phyloP scores from a whole-genome alignment of 2,329 filamentous ascomycete genomes.

The Beauveria caledonica region DNA sequence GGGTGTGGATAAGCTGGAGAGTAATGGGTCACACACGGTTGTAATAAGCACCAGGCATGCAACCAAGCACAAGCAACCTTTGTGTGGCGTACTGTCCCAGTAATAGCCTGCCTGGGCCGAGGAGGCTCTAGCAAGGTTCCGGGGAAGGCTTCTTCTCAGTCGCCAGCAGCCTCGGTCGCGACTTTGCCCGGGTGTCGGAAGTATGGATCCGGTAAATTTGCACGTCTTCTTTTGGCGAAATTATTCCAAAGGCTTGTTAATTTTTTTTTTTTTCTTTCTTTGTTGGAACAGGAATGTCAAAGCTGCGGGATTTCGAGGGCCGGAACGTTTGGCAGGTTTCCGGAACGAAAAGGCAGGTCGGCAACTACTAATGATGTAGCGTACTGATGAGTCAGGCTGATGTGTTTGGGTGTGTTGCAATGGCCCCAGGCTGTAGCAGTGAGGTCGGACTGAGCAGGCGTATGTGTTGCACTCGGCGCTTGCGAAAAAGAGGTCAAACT shows the following conservation, averaged over 20 bases:
- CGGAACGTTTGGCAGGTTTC: not conserved
- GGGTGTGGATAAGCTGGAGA: conserved; percentile 1
- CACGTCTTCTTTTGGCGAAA: not conserved
- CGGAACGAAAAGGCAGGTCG: not conserved
- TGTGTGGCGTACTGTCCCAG: not conserved
- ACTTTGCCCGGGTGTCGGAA: conserved; percentile 3
- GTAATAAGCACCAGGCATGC: conserved; percentile 3
- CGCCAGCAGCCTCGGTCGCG: conserved; percentile 1
- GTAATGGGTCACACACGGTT: not conserved
- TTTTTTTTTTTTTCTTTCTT: not conserved
- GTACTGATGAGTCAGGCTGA: conserved; percentile 10
- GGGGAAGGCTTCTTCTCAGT: not conserved
- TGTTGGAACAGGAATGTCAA: not conserved
- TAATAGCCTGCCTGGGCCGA: conserved; percentile 4
- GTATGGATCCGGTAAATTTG: conserved; percentile 5
- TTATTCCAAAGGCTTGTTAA: not conserved
- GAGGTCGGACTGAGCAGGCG: not conserved
- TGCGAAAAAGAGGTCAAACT: not conserved
- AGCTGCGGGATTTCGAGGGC: not conserved
- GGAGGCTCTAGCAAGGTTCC: not conserved
- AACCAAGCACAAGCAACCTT: too few species aligned
- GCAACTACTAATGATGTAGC: not conserved
- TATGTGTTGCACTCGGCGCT: not conserved
- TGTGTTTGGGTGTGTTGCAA: not conserved
- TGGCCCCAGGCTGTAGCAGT: not conserved